Base-by-base conservation (phyloP, 2,329 filamentous ascomycete species). In the Ceratocystis lukuohia region DNA sequence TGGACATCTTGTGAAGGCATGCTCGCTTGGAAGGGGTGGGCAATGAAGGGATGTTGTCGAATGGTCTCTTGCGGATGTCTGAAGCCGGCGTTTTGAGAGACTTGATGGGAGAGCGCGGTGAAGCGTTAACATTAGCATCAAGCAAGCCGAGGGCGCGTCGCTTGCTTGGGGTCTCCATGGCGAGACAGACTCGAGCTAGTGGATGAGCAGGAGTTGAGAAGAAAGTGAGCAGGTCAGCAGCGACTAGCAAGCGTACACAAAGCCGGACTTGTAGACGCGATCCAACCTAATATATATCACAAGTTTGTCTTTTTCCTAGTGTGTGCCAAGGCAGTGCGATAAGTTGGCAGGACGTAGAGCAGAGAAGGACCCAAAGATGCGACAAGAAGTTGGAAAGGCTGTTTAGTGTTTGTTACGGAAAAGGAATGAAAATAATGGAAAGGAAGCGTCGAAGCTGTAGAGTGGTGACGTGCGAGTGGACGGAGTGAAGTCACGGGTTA, bases 111-210 rank as follows among this genome's bases (percentile, higher is more conserved):
- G 53, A 28, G 56, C 61, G 68, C 10, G 68, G 48, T 15, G 68
- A 66, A 12, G 67, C 66, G 12, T 65, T 66, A 3, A 64, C 62
- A 59, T 69, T 69, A 45, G 68, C 65, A 61, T 68, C 67, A 12
- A 68, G 63, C 45, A 65, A 61, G 33, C 65, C 61, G 45, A 69
- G 67, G 59, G 67, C 68, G 67, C 67, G 67, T 67, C 68, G 66
- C 50, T 67, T 66, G 41, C 37, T 66, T 12, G 68, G 68, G n/a
- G 68, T 67, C 46, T 64, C 62, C 62, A 67, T 67, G 10, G 50
- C 44, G 59, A 61, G 64, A 22, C 25, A 61, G 64, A 22, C 25
- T 6, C 7, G 37, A n/a, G n/a, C 7, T 15, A 22, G 17, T 25
- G 48, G 7, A 37, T 50, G 62, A 28, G 48, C 46, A 22, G 17